These are phyloP conservation scores for Phytophthora parvispora DNA, from an alignment of 352 stramenopile species.

Conservation along the genomic window DNA sequence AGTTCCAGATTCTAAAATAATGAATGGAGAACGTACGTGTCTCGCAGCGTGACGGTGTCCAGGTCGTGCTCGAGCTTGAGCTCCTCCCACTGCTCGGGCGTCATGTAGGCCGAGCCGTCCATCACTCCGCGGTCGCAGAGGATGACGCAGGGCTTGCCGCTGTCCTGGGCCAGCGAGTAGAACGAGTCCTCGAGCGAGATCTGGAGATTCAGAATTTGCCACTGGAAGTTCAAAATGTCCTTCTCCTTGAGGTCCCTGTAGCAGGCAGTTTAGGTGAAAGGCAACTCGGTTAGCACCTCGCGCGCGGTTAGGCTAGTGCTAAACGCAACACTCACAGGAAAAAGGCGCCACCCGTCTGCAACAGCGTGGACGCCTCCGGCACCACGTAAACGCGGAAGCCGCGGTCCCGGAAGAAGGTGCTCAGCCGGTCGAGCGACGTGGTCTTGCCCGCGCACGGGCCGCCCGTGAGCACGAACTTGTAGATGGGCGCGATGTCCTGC, in stretches of 20 bases:
- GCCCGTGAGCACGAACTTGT: slow-evolving; percentile 96
- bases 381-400: slow-evolving; percentile 97
- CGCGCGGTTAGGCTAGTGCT: slow-evolving; percentile 8
- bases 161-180: slow-evolving; percentile 85
- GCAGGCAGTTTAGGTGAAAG: not conserved
- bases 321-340: slow-evolving; percentile 71
- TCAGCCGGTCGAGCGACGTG: slow-evolving; percentile 94
- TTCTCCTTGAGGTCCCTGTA: slow-evolving; percentile 80
- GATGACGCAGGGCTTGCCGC: slow-evolving; percentile 90
- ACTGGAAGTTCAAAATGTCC: slow-evolving; percentile 91
- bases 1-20: slow-evolving; percentile 1
- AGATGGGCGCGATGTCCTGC: slow-evolving; percentile 83
- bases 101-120: slow-evolving; percentile 97
- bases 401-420: slow-evolving; percentile 92
- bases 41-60: slow-evolving; percentile 86
- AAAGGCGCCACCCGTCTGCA: slow-evolving; percentile 95
- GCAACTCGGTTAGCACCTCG: slow-evolving; percentile 8
- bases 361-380: slow-evolving; percentile 96
- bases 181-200: slow-evolving; percentile 90
- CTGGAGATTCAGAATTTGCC: slow-evolving; percentile 87
- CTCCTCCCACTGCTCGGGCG: slow-evolving; percentile 89
- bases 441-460: slow-evolving; percentile 97
- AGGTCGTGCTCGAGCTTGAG: slow-evolving; percentile 84
- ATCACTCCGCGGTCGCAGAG: slow-evolving; percentile 97
- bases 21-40: slow-evolving; percentile 77